Evolutionary conservation across 192 early-diverging fungal species (phyloP).

Genomic region (Dispira simplex): DNA sequence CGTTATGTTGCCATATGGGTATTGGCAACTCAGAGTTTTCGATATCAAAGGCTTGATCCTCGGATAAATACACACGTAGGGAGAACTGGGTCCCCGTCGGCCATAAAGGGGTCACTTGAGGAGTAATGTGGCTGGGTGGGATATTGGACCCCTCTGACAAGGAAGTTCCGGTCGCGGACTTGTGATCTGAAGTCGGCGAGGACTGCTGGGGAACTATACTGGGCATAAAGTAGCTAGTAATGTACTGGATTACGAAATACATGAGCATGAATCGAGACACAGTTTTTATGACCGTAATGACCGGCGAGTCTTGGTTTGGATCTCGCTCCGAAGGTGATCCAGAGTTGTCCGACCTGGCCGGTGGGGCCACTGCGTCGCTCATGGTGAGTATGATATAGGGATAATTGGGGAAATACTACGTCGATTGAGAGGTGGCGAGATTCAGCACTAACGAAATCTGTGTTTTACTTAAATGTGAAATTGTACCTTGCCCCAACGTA

Average conservation of each 20-base stretch:
- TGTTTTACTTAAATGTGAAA: too few species aligned
- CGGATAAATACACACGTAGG: background rate
- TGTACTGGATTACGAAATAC: conserved; percentile 11
- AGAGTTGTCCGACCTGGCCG: too few species aligned
- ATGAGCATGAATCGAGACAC: background rate
- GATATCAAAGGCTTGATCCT: background rate
- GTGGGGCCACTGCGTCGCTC: too few species aligned
- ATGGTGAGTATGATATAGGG: too few species aligned
- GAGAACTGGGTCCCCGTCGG: conserved; percentile 6
- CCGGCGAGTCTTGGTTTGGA: too few species aligned
- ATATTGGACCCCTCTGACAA: background rate
- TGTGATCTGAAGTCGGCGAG: background rate
- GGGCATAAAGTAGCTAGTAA: background rate
- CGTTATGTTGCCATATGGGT: background rate
- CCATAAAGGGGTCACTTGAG: conserved; percentile 1
- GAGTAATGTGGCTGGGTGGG: background rate
- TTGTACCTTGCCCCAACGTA: too few species aligned
- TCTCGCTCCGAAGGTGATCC: too few species aligned
- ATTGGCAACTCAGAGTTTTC: background rate
- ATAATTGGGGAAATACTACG: too few species aligned
- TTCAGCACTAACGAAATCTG: too few species aligned
- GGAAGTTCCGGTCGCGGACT: background rate
- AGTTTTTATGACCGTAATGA: background rate
- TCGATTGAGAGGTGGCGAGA: too few species aligned
- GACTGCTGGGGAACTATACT: background rate